Evolutionary conservation across 2,329 filamentous ascomycete species (phyloP), one percentile per base, ranked within the genome.

Genomic region (Claviceps capensis): DNA sequence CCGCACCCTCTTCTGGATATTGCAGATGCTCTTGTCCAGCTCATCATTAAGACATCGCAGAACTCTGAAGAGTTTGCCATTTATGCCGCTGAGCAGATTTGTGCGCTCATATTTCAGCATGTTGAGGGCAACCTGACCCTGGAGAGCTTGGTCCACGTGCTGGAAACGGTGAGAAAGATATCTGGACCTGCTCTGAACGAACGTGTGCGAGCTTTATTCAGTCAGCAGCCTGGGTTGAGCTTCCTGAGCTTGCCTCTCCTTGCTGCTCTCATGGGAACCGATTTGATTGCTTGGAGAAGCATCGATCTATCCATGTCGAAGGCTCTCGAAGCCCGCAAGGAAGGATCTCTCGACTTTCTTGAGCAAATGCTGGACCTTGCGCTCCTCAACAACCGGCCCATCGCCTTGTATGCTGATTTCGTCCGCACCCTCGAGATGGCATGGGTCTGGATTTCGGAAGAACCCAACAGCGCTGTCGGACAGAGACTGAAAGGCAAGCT

Each of bases 381-480:
- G 0, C 71, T 96, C 8, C 77, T 95, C 48, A 86, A 81, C 58
- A 86, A 89, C 47, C 81, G 83, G 45, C 87, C 88, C 0, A 78
- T 85, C 41, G 86, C 85, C 1, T 72, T 96, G 47, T 86, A 88
- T 59, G 83, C 89, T 1, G 89, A 97, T 67, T 94, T 96, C 62
- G 83, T 88, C 6, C 78, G 81, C 55, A 94, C 88, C 53, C 75
- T 95, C 51, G 84, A 91, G 57, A 85, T 82, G 47, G 82, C 93
- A 42, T 90, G 86, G 70, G 72, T 79, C 47, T 95, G 89, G 88
- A 78, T 95, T 37, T 72, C 74, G 6, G 86, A 90, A 56, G 84
- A 94, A 16, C 77, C 85, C 1, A 74, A 74, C 42, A 74, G 86
- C 2, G 63, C 71, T 22, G 71, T 79, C 22, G 86, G 81, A 11